Base-by-base conservation (phyloP, 202 grass and related monocot species). In the Panicum hallii region DNA sequence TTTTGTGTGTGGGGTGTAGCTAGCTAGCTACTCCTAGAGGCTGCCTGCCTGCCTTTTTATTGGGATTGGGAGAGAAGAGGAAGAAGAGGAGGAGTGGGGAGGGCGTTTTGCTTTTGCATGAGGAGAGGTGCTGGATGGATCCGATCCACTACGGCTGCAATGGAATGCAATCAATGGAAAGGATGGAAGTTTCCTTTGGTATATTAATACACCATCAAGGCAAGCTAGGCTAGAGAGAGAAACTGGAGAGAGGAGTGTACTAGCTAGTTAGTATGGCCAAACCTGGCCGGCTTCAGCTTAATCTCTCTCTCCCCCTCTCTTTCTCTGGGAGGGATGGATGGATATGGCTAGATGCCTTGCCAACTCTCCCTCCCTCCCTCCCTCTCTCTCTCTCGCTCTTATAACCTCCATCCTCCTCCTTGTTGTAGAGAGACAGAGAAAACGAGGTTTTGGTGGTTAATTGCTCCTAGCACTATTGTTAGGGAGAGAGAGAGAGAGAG, bases 391-490 rank as follows among this genome's bases (percentile, higher is more conserved):
- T n/a, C 73, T 26, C 11, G 28, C 74, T 45, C 40, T n/a, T 85
- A 78, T 72, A 85, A 83, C 17, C 36, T 38, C 36, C 64, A 64
- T 40, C 47, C 45, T 48, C 20, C 45, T 62, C 15, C 60, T 79
- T 65, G 16, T 79, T 79, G 61, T 84, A 22, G 44, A 79, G 63
- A n/a, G n/a, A n/a, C n/a, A 78, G 87, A 86, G 67, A 89, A 75
- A 36, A 42, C 10, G 30, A 17, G 15, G 19, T 56, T 78, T 82
- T 71, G 45, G 64, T 78, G 70, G 83, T 70, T 89, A 64, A 89
- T 89, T 82, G 69, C 71, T 84, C 64, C 40, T 61, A 50, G 74
- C 26, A 48, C 81, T 89, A 89, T 89, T 89, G 88, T 89, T 86
- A 78, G 69, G 9, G n/a, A 15, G 22, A 2, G 56, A 22, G 53